Evolutionary conservation across 169 alveolate species (phyloP).

Genomic region (Eimeria praecox): DNA sequence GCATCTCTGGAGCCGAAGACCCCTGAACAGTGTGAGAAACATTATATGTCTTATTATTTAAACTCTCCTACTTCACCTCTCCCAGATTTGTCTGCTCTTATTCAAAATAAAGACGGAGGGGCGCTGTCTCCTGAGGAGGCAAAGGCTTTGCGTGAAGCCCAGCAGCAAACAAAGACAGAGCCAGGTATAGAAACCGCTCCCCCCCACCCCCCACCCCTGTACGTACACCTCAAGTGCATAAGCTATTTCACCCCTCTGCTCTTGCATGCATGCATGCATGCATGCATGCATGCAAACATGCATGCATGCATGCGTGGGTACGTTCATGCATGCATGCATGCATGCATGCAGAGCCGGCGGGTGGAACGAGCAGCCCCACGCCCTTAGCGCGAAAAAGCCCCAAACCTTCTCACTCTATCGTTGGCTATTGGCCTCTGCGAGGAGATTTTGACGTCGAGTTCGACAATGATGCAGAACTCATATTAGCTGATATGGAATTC

Average conservation of each 20-base stretch:
- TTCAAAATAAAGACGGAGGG: slow-evolving; percentile 56
- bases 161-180: slow-evolving; percentile 39
- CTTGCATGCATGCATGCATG: background rate
- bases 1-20: slow-evolving; percentile 85
- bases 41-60: slow-evolving; percentile 85
- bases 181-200: background rate
- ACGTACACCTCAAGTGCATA: slow-evolving; percentile 35
- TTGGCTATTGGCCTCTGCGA: slow-evolving; percentile 98
- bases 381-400: slow-evolving; percentile 34
- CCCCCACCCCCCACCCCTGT: background rate
- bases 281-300: slow-evolving; percentile 5
- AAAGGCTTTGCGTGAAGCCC: background rate
- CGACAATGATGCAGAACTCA: slow-evolving; percentile 99
- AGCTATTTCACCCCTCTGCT: background rate
- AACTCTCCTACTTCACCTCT: slow-evolving; percentile 81
- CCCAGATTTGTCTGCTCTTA: slow-evolving; percentile 76
- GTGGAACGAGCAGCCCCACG: slow-evolving; percentile 15
- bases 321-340: background rate
- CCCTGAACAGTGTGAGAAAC: slow-evolving; percentile 86
- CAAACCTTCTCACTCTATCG: slow-evolving; percentile 90
- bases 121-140: slow-evolving; percentile 61
- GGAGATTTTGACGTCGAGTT: slow-evolving; percentile 99
- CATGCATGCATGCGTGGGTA: background rate
- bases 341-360: slow-evolving; percentile 77
- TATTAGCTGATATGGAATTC: slow-evolving; percentile 98